These are phyloP conservation scores for Halenospora varia DNA, from an alignment of 495 filamentous ascomycete genomes.

Conservation along the genomic window DNA sequence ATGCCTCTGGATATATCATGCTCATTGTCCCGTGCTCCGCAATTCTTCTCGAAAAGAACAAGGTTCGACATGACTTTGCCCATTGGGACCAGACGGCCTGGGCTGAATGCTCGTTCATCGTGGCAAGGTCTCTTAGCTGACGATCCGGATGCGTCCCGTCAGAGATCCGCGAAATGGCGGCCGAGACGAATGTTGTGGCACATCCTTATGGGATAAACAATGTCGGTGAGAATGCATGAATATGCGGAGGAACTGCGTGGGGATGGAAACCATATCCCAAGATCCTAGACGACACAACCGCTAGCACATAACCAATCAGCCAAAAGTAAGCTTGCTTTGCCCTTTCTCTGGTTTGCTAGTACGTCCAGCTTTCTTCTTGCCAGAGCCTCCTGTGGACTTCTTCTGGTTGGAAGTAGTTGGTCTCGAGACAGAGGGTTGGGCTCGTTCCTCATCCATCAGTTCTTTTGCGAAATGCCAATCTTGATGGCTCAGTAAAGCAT, in stretches of 20 bases:
- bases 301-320: conserved; percentile 33
- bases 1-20: background rate
- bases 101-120: conserved; percentile 3
- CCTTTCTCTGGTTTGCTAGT: conserved; percentile 64
- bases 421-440: conserved; percentile 8
- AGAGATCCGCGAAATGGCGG: background rate
- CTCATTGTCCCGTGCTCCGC: background rate
- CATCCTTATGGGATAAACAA: conserved; percentile 7
- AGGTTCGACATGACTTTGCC: background rate
- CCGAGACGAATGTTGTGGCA: conserved; percentile 20
- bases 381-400: conserved; percentile 26
- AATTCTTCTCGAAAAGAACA: conserved; percentile 7
- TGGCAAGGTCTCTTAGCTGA: conserved; percentile 9
- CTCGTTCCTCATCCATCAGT: conserved; percentile 61
- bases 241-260: background rate
- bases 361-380: conserved; percentile 13
- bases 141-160: conserved; percentile 15
- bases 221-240: conserved; percentile 1
- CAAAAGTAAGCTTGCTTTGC: conserved; percentile 71
- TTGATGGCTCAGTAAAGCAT: conserved; percentile 69
- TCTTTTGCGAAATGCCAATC: conserved; percentile 97
- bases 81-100: background rate
- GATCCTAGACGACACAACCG: background rate
- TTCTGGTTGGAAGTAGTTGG: conserved; percentile 11
- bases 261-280: background rate